Evolutionary conservation across 306 rosid species (phyloP), one percentile per base, ranked within the genome.

Genomic region (Lablab purpureus): DNA sequence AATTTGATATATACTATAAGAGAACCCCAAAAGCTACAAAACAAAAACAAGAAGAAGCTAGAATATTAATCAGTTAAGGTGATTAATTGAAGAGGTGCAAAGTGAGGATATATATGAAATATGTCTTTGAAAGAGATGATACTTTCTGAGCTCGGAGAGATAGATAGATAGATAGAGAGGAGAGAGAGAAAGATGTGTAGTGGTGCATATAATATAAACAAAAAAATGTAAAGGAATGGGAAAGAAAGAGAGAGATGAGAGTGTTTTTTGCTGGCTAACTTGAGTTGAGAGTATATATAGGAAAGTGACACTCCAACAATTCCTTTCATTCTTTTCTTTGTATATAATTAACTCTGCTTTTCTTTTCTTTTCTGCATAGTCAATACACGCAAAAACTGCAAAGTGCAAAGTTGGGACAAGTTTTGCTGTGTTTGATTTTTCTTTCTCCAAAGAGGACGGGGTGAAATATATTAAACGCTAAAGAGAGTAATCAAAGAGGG

Each of bases 271-370:
- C 9, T 82, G 55, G 73, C 78, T 82, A 85, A 83, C 77, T 79
- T 77, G 92, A 87, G 85, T 75, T 68, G 80, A 82, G 91, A 88
- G 94, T 87, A 92, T 92, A 90, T 90, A 83, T 92, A 84, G 84
- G 92, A 92, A 90, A 92, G 87, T 77, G 97, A 90, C 97, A 88
- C 90, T 90, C 81, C 87, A 88, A 90, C 94, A 83, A 79, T 84
- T 84, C 54, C 81, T 78, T 85, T 76, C 84, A 79, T 71, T 78
- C 68, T 36, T 58, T 41, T 41, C 11, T 41, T 70, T 66, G 19
- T 21, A 41, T 21, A 68, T 56, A 51, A 18, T 40, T 49, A 78
- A 58, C 76, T 68, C 65, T 84, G 76, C 58, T 76, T 78, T 86
- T 40, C 41, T 37, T 8, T 37, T 37, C 45, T 40, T 34, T 40